Conservation (phyloP, 2,329 filamentous ascomycete species). For the Aspergillus brasiliensis region DNA sequence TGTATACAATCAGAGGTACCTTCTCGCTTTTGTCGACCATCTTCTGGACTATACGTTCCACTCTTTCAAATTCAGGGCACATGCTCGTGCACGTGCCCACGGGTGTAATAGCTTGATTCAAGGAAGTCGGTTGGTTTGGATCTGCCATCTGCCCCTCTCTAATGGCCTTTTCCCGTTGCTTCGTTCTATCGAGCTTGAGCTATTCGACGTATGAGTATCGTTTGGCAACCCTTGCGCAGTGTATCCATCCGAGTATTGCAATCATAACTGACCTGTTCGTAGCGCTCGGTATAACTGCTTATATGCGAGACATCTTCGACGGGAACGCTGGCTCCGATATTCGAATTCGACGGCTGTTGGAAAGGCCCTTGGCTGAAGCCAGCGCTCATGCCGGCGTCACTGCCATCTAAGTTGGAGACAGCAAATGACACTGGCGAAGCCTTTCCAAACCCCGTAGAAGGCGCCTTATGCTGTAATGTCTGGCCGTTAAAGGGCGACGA, state of each 20-base stretch:
- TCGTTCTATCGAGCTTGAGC: constrained; percentile 54
- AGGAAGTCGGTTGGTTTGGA: constrained; percentile 60
- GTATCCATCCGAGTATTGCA: background rate
- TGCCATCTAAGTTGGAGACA: constrained; percentile 14
- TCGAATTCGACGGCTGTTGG: constrained; percentile 13
- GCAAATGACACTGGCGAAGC: constrained; percentile 17
- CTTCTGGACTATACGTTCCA: constrained; percentile 63
- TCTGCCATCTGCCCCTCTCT: constrained; percentile 58
- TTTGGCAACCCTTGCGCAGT: background rate
- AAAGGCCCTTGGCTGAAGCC: constrained; percentile 18
- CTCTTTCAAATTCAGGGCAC: constrained; percentile 65
- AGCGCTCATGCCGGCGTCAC: constrained; percentile 17
- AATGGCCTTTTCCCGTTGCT: constrained; percentile 55
- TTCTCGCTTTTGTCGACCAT: constrained; percentile 64
- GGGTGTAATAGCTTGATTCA: constrained; percentile 63
- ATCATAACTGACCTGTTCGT: constrained; percentile 36
- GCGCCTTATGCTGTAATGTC: constrained; percentile 19
- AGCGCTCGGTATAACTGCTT: constrained; percentile 37
- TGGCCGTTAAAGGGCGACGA: constrained; percentile 20
- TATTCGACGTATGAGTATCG: constrained; percentile 24
- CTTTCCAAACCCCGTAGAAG: constrained; percentile 24
- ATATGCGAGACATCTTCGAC: constrained; percentile 28
- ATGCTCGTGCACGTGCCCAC: constrained; percentile 65
- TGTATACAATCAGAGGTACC: constrained; percentile 38
- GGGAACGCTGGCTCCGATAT: constrained; percentile 12